Evolutionary conservation across 148 eudicot genomes (phyloP).

Genomic region (Heliosperma pusillum): DNA sequence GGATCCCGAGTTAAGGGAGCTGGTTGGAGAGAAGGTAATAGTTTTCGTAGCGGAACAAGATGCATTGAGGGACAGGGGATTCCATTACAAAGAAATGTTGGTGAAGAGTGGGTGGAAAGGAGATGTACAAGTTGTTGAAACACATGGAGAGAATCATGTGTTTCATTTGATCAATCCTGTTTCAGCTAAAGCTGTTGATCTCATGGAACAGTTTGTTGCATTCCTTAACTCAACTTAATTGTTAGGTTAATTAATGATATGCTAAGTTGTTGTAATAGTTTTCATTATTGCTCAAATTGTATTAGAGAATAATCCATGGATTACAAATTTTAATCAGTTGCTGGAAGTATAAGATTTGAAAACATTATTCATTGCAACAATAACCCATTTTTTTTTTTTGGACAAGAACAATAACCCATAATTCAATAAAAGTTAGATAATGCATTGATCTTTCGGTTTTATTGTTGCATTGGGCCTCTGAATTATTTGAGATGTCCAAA

Average conservation of each 20-base stretch:
- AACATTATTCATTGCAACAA: too few relatives aligned
- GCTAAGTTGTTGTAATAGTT: neutral
- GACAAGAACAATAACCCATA: too few relatives aligned
- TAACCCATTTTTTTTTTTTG: too few relatives aligned
- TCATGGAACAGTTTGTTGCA: constrained; percentile 25
- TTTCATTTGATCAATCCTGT: constrained; percentile 39
- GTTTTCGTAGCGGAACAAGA: constrained; percentile 41
- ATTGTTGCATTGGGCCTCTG: too few relatives aligned
- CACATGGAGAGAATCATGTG: constrained; percentile 35
- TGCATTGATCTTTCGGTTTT: too few relatives aligned
- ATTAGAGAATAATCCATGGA: neutral
- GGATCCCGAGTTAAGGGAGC: constrained; percentile 5
- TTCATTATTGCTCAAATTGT: neutral
- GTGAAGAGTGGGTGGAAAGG: constrained; percentile 40
- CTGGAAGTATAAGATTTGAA: too few relatives aligned
- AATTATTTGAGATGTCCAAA: too few relatives aligned
- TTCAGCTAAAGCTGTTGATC: constrained; percentile 13
- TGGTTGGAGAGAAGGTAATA: constrained; percentile 32
- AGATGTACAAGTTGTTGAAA: constrained; percentile 33
- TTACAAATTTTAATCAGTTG: neutral
- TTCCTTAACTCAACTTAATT: constrained; percentile 22
- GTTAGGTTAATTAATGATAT: too few relatives aligned
- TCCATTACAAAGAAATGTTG: constrained; percentile 27
- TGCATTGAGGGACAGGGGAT: constrained; percentile 28
- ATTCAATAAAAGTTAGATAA: too few relatives aligned